Conservation (phyloP, 768 basidiomycete genomes). For the Lactarius hatsudake region DNA sequence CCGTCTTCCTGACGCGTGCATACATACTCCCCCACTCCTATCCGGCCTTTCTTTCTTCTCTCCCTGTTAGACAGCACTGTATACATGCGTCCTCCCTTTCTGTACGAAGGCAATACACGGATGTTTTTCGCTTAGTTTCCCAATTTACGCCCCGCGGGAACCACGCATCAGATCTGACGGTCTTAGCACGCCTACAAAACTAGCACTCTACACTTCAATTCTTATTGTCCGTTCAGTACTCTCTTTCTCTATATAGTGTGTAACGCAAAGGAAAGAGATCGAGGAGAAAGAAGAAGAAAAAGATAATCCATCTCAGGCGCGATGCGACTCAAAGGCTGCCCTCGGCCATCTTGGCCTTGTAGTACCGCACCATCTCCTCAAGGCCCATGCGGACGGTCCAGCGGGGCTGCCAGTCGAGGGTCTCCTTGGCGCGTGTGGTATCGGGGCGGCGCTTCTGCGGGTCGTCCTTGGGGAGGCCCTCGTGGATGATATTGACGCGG, state of each 20-base stretch:
- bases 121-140: background rate
- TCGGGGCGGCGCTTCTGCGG: slow-evolving; percentile 94
- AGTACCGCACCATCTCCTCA: slow-evolving; percentile 93
- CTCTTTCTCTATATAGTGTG: background rate
- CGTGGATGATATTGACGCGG: slow-evolving; percentile 68
- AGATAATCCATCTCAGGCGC: background rate
- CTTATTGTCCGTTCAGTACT: background rate
- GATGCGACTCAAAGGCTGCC: slow-evolving; percentile 53
- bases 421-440: slow-evolving; percentile 83
- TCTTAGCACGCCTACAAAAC: background rate
- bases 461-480: slow-evolving; percentile 86
- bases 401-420: slow-evolving; percentile 84
- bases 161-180: background rate
- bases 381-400: slow-evolving; percentile 93
- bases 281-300: background rate
- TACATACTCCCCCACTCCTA: background rate
- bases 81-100: background rate
- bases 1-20: background rate
- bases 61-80: slow-evolving; percentile 1
- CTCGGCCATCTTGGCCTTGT: slow-evolving; percentile 85
- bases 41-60: too few relatives aligned
- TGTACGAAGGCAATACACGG: slow-evolving; percentile 1
- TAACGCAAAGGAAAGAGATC: background rate
- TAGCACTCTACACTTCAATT: background rate
- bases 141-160: background rate